Evolutionary conservation across 1,139 yeast genomes (phyloP).

Genomic region (Ashbya aceris): DNA sequence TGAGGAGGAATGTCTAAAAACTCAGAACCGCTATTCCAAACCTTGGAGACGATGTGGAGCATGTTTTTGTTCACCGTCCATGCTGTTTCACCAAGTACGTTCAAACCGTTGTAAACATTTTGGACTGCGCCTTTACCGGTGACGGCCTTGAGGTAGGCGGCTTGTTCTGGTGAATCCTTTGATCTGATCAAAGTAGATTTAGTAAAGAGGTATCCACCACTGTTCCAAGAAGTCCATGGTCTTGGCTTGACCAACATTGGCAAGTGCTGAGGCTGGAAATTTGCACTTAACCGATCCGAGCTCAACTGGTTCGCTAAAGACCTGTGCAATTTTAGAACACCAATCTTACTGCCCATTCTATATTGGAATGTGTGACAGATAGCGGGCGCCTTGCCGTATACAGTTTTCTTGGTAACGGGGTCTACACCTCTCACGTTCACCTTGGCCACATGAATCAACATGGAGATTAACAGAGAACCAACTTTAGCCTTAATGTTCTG

Average conservation of each 20-base stretch:
- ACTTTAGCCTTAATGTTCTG: slow-evolving; percentile 62
- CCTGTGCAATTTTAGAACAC: slow-evolving; percentile 72
- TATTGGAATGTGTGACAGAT: slow-evolving; percentile 83
- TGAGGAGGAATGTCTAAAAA: slow-evolving; percentile 76
- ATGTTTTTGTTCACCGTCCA: slow-evolving; percentile 84
- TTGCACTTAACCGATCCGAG: slow-evolving; percentile 54
- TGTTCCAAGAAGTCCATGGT: slow-evolving; percentile 74
- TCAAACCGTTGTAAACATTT: slow-evolving; percentile 68
- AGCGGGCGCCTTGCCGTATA: slow-evolving; percentile 77
- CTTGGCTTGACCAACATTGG: slow-evolving; percentile 91
- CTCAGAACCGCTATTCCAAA: slow-evolving; percentile 80
- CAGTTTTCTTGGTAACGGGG: slow-evolving; percentile 60
- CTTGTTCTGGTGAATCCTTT: slow-evolving; percentile 81
- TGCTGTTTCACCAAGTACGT: slow-evolving; percentile 78
- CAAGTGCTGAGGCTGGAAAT: slow-evolving; percentile 77
- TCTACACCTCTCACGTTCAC: slow-evolving; percentile 70
- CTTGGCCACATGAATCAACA: slow-evolving; percentile 72
- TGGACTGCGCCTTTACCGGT: slow-evolving; percentile 58
- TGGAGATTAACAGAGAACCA: slow-evolving; percentile 71
- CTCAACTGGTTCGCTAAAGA: slow-evolving; percentile 57
- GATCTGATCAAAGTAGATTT: slow-evolving; percentile 60
- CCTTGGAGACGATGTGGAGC: slow-evolving; percentile 58
- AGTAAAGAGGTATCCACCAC: slow-evolving; percentile 75
- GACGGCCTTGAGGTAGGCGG: slow-evolving; percentile 81
- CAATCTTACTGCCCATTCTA: slow-evolving; percentile 67